phyloP scores from a whole-genome alignment of 345 rosid genomes.

The Nephelium lappaceum region DNA sequence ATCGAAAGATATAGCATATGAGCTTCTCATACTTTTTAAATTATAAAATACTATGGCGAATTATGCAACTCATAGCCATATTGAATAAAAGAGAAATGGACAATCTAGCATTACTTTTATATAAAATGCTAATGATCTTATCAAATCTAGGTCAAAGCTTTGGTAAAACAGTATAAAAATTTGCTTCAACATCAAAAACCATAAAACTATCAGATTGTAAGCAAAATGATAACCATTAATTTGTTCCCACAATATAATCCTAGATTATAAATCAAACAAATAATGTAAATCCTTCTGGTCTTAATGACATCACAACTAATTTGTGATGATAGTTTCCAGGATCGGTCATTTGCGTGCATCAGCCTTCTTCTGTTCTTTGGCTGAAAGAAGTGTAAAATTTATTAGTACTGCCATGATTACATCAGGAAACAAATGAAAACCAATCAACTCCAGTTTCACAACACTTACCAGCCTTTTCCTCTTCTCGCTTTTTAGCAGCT shows the following conservation, averaged over 20 bases:
- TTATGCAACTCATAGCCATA: too few species aligned
- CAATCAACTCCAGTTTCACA: background rate
- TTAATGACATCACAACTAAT: background rate
- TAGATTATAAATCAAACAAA: constrained; percentile 13
- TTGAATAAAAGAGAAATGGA: too few species aligned
- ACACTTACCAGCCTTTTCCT: constrained; percentile 65
- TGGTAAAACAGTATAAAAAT: constrained; percentile 1
- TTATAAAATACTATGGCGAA: too few species aligned
- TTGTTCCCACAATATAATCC: background rate
- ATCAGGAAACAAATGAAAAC: background rate
- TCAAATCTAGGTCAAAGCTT: background rate
- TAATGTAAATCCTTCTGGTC: constrained; percentile 3
- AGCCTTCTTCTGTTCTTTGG: constrained; percentile 63
- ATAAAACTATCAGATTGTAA: background rate
- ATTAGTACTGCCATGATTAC: background rate
- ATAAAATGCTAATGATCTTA: too few species aligned
- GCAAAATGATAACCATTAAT: constrained; percentile 3
- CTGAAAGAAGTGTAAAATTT: constrained; percentile 34
- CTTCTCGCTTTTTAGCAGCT: constrained; percentile 72
- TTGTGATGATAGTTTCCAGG: constrained; percentile 6
- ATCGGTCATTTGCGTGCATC: constrained; percentile 60
- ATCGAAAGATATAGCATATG: too few species aligned
- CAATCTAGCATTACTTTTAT: too few species aligned
- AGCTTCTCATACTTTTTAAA: too few species aligned
- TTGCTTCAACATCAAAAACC: constrained; percentile 12